These are phyloP conservation scores for Aspergillus affinis DNA, from an alignment of 495 filamentous ascomycete species.

Conservation along the genomic window DNA sequence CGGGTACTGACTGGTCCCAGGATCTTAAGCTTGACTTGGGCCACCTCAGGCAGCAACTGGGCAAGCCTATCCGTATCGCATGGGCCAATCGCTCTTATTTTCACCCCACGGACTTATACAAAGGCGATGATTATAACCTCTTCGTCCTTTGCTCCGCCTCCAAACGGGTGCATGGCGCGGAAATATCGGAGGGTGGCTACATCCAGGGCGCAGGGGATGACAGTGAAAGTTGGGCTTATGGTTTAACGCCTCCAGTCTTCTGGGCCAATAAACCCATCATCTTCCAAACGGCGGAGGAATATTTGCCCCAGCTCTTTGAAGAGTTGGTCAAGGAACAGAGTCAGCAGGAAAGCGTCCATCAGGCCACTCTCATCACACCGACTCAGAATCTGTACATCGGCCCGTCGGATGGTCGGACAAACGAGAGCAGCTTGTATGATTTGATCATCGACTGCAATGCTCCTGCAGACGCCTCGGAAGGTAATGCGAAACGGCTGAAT, in stretches of 20 bases:
- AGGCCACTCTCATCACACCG: constrained; percentile 36
- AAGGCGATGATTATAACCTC: constrained; percentile 50
- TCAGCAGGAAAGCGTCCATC: constrained; percentile 20
- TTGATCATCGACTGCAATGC: constrained; percentile 47
- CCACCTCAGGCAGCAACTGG: constrained; percentile 35
- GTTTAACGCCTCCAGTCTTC: constrained; percentile 73
- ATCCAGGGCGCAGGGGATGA: constrained; percentile 95
- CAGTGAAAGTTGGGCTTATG: constrained; percentile 82
- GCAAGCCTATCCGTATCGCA: constrained; percentile 40
- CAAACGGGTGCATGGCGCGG: constrained; percentile 60
- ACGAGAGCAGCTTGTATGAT: constrained; percentile 33
- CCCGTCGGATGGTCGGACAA: constrained; percentile 16
- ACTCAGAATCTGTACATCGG: constrained; percentile 43
- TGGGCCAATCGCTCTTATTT: constrained; percentile 46
- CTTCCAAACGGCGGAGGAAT: constrained; percentile 58
- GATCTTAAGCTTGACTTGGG: constrained; percentile 51
- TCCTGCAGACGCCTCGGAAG: constrained; percentile 31
- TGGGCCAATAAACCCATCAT: constrained; percentile 65
- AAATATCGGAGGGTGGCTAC: constrained; percentile 72
- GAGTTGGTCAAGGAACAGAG: constrained; percentile 43
- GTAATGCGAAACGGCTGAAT: constrained; percentile 48
- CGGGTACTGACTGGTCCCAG: constrained; percentile 27
- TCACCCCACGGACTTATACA: constrained; percentile 40
- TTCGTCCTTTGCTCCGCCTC: constrained; percentile 82
- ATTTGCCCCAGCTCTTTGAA: constrained; percentile 63